phyloP scores from a whole-genome alignment of 257 asterid genomes.

The Fraxinus americana region DNA sequence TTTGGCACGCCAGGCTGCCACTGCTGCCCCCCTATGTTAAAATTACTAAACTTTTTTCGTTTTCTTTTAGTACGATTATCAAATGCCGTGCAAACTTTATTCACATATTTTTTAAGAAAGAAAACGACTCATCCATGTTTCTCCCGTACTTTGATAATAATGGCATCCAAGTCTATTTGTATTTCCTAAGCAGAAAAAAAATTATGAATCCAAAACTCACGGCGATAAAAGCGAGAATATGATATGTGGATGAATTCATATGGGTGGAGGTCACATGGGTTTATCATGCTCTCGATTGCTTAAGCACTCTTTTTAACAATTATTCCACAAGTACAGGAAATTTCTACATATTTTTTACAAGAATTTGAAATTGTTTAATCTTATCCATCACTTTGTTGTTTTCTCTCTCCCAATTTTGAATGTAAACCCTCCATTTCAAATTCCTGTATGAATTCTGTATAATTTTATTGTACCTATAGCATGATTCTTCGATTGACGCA shows the following conservation, averaged over 20 bases:
- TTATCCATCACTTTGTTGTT: too few species aligned
- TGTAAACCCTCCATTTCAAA: too few species aligned
- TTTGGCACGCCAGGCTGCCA: conserved; percentile 94
- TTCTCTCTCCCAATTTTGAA: too few species aligned
- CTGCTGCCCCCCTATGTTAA: conserved; percentile 36
- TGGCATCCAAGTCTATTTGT: conserved; percentile 42
- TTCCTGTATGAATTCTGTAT: too few species aligned
- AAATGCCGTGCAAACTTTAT: conserved; percentile 36
- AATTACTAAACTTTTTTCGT: neutral
- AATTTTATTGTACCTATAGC: too few species aligned
- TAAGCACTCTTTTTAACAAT: neutral
- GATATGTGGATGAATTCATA: conserved; percentile 8
- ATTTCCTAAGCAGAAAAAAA: conserved; percentile 3
- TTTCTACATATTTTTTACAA: too few species aligned
- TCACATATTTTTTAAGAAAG: conserved; percentile 23
- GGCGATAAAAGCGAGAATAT: conserved; percentile 16
- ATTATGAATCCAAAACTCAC: conserved; percentile 17
- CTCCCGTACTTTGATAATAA: conserved; percentile 50
- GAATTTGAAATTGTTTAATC: too few species aligned
- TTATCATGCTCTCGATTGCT: conserved; percentile 18
- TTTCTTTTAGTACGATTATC: conserved; percentile 22
- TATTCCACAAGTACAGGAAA: too few species aligned
- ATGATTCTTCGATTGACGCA: conserved; percentile 1
- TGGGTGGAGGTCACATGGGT: conserved; percentile 49
- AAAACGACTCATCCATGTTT: conserved; percentile 56